These are phyloP conservation scores for Alisma plantagoaquatica DNA, from an alignment of 106 monocot genomes.

Conservation along the genomic window DNA sequence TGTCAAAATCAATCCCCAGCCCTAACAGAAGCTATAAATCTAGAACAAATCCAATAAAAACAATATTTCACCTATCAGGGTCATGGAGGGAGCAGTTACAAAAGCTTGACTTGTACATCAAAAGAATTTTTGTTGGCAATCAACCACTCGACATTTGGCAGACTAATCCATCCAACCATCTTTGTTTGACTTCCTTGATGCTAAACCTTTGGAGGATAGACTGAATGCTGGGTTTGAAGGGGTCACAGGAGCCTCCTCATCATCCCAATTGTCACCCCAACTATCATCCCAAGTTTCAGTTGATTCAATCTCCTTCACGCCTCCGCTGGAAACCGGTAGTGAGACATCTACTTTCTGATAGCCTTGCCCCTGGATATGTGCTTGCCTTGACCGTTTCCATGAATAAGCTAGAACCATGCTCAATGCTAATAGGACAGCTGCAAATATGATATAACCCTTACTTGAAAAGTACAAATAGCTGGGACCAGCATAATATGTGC, in stretches of 20 bases:
- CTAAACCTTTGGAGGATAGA: slow-evolving; percentile 69
- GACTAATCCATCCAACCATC: slow-evolving; percentile 69
- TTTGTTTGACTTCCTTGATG: slow-evolving; percentile 53
- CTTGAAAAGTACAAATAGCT: slow-evolving; percentile 9
- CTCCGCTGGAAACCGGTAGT: slow-evolving; percentile 57
- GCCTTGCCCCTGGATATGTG: not conserved
- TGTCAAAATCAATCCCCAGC: no score
- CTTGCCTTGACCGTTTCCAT: slow-evolving; percentile 23
- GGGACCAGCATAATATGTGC: slow-evolving; percentile 9
- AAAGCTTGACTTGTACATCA: no score
- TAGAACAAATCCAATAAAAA: no score
- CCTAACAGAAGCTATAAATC: no score
- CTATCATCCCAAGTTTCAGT: slow-evolving; percentile 54
- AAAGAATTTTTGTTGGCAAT: no score
- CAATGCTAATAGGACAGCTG: slow-evolving; percentile 16
- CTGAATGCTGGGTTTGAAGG: slow-evolving; percentile 38
- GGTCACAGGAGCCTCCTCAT: slow-evolving; percentile 71
- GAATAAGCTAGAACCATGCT: slow-evolving; percentile 18
- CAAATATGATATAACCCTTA: slow-evolving; percentile 10
- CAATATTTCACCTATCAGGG: no score
- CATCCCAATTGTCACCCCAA: slow-evolving; percentile 78
- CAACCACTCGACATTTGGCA: no score
- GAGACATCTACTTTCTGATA: slow-evolving; percentile 43
- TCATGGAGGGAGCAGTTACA: no score
- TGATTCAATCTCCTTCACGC: slow-evolving; percentile 27